Evolutionary conservation across 352 stramenopile species (phyloP), one percentile per base, ranked within the genome.

Genomic region (Pythium pyrilobum): DNA sequence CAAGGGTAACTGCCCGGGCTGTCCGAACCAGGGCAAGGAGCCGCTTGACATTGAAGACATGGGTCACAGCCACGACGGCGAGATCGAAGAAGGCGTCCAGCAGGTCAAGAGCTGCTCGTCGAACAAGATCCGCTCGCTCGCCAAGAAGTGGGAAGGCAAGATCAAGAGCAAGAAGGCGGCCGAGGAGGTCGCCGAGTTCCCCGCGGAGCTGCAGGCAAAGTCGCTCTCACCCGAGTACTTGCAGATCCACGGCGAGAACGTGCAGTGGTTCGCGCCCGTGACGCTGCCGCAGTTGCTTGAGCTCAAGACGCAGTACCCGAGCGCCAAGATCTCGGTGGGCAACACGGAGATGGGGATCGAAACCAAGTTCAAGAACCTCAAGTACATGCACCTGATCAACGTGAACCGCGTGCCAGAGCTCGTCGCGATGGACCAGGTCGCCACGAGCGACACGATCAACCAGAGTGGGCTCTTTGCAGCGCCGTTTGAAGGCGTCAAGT

Each of bases 261-360:
- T 96, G 33, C 89, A 91, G 8, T 98, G 96, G 96, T 96, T 97
- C 53, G 87, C 92, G 23, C 96, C 96, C 0, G 85, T 85, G 41
- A 96, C 89, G 12, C 69, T 98, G 15, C 42, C 71, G 1, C 86
- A 97, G 58, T 57, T 98, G 37, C 71, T 98, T 3, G 56, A 75
- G 31, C 61, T 98, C 2, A 96, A 98, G 66, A 66, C 72, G 13
- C 64, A 89, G 55, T 78, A 94, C 55, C 76, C 73, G 2, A 63
- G 86, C 23, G 75, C 82, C 6, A 98, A 97, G 69, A 95, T 98
- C 63, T 92, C 97, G 24, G 91, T 98, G 31, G 96, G 96, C 18
- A 98, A 98, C 65, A 98, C 94, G 1, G 94, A 98, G 74, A 96
- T 98, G 72, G 94, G 92, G 16, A 98, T 98, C 66, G 93, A 97